phyloP scores from a whole-genome alignment of 1,139 yeast species.

The Spathaspora sp. region DNA sequence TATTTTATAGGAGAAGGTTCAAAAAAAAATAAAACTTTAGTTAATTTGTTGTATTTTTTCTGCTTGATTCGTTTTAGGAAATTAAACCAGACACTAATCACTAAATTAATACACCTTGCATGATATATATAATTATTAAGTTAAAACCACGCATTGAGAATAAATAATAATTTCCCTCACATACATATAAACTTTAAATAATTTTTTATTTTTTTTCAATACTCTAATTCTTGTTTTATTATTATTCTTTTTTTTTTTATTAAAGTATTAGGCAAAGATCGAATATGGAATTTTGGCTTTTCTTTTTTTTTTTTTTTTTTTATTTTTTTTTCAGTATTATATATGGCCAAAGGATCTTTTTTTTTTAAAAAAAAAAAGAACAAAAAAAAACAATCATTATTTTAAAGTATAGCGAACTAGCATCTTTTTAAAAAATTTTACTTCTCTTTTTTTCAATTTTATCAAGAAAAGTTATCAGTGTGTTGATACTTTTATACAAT shows the following conservation, averaged over 20 bases:
- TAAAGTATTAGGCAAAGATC: constrained; percentile 1
- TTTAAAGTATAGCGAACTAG: background rate
- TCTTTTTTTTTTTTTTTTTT: background rate
- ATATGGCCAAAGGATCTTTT: constrained; percentile 2
- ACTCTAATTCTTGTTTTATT: constrained; percentile 2
- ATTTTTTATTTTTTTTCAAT: constrained; percentile 1
- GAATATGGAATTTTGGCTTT: constrained; percentile 2
- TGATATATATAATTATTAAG: constrained; percentile 3
- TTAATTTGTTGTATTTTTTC: background rate
- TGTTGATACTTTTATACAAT: background rate
- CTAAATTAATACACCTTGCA: constrained; percentile 2
- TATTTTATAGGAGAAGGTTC: constrained; percentile 1
- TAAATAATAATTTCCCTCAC: constrained; percentile 2
- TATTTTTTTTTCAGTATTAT: background rate
- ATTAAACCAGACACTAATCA: constrained; percentile 3
- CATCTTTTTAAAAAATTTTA: background rate
- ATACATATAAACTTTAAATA: constrained; percentile 1
- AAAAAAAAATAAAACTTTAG: constrained; percentile 1
- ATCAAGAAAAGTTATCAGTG: background rate
- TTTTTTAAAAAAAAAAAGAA: no score
- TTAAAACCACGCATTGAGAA: constrained; percentile 1
- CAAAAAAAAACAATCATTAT: background rate
- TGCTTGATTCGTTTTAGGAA: background rate
- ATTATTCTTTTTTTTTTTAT: constrained; percentile 1
- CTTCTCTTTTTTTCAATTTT: background rate